Evolutionary conservation across 768 basidiomycete genomes (phyloP).

Genomic region (Mycena olivaceomarginata): DNA sequence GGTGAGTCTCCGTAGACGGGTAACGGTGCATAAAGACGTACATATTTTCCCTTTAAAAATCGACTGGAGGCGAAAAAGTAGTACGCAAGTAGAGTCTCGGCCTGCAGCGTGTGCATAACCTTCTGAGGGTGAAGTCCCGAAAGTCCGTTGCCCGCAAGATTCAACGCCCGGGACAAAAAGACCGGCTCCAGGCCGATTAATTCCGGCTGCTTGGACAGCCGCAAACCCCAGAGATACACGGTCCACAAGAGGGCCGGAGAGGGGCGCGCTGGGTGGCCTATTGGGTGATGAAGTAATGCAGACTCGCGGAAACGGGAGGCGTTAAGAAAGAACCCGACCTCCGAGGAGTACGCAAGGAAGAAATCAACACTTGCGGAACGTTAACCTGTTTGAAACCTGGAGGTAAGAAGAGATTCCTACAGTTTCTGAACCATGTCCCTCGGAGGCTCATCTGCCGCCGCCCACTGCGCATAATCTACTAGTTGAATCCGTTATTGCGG

Average conservation of each 20-base stretch:
- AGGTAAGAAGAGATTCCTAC: constrained; percentile 47
- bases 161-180: constrained; percentile 65
- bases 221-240: constrained; percentile 62
- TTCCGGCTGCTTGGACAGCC: constrained; percentile 51
- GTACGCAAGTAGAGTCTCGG: constrained; percentile 72
- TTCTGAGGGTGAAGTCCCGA: constrained; percentile 61
- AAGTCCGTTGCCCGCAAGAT: constrained; percentile 60
- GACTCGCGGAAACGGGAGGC: constrained; percentile 64
- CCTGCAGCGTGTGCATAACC: constrained; percentile 69
- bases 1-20: not conserved
- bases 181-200: constrained; percentile 53
- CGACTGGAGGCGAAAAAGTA: constrained; percentile 74
- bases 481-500: not conserved
- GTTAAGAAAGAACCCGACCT: constrained; percentile 77
- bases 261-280: constrained; percentile 58
- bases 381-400: not conserved
- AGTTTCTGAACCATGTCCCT: constrained; percentile 44
- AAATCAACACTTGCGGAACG: constrained; percentile 51
- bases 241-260: constrained; percentile 60
- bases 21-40: not conserved
- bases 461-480: not conserved
- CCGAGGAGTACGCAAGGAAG: constrained; percentile 69
- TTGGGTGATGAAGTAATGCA: constrained; percentile 55
- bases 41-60: constrained; percentile 64
- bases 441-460: constrained; percentile 8